Base-by-base conservation (phyloP, 2,329 filamentous ascomycete genomes). In the Fonsecaea monophora region DNA sequence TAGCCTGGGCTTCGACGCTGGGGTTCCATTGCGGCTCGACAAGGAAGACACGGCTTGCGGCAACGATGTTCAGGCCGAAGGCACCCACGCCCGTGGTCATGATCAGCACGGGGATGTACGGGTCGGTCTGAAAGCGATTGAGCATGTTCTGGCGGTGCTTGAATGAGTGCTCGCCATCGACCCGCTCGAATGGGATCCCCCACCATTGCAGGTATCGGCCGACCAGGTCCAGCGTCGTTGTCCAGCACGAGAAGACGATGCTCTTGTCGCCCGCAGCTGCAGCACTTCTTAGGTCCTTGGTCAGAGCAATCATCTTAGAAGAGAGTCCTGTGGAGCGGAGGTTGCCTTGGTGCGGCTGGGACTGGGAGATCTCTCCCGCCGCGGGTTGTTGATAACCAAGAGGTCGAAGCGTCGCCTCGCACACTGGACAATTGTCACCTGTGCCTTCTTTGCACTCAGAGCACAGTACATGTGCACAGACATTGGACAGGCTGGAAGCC, bases 21-120 rank as follows among this genome's bases (percentile, higher is more conserved):
- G 84, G 84, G 45, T 86, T 86, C 84, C 84, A 86, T 32, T 86
- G 85, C 0, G 82, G 80, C 58, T 86, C 85, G 0, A 86, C 74
- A 2, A 86, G 80, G 65, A 83, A 83, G 0, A 86, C 79, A 0
- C 80, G 77, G 53, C 81, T 83, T 0, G 83, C 83, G 0, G 77
- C 77, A 0, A 81, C 80, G 2, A 86, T 75, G n/a, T 85, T 85
- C 0, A 86, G 66, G 9, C 82, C 83, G 35, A 82, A 80, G 0
- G 82, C 84, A 0, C 83, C 84, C 0, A 83, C 84, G 0, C 84
- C 83, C 0, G 80, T 82, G 0, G 82, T 86, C 83, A 86, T 86
- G 15, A 87, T 78, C 0, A 86, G 74, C 0, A 85, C 78, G 0
- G 72, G 75, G 0, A 74, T 62, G 0, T 73, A 66, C 0, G 66